Conservation (phyloP, 2,329 filamentous ascomycete genomes). For the Cladosporium colombiae region DNA sequence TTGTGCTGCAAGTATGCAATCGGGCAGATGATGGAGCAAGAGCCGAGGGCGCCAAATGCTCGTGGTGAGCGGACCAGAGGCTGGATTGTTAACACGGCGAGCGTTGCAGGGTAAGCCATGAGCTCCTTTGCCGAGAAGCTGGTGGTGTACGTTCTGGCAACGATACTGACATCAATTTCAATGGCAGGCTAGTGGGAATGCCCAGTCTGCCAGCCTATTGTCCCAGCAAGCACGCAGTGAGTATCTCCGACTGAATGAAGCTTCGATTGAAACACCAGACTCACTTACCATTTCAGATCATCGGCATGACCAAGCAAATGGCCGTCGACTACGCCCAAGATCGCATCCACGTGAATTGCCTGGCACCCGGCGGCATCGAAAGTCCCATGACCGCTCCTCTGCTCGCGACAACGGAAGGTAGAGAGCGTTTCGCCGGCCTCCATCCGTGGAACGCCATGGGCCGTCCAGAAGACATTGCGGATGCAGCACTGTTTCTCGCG, state of each 20-base stretch:
- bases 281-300: constrained; percentile 16
- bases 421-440: constrained; percentile 4
- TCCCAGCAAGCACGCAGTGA: constrained; percentile 28
- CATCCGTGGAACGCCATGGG: constrained; percentile 32
- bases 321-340: constrained; percentile 32
- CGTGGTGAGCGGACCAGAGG: constrained; percentile 45
- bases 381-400: constrained; percentile 25
- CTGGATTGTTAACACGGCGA: constrained; percentile 54
- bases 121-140: too few relatives aligned
- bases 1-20: constrained; percentile 45
- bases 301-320: constrained; percentile 34
- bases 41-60: constrained; percentile 33
- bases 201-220: constrained; percentile 20
- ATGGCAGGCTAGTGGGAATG: background rate
- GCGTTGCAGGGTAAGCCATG: constrained; percentile 31
- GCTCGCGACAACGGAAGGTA: background rate
- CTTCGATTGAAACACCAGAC: too few relatives aligned
- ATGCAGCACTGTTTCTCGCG: constrained; percentile 31
- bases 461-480: constrained; percentile 29
- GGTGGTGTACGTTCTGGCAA: background rate
- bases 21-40: constrained; percentile 44
- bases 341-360: constrained; percentile 28
- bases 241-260: background rate
- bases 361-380: constrained; percentile 28
- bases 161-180: background rate